Conservation (phyloP, 768 basidiomycete species). For the Suillus ampliporus region DNA sequence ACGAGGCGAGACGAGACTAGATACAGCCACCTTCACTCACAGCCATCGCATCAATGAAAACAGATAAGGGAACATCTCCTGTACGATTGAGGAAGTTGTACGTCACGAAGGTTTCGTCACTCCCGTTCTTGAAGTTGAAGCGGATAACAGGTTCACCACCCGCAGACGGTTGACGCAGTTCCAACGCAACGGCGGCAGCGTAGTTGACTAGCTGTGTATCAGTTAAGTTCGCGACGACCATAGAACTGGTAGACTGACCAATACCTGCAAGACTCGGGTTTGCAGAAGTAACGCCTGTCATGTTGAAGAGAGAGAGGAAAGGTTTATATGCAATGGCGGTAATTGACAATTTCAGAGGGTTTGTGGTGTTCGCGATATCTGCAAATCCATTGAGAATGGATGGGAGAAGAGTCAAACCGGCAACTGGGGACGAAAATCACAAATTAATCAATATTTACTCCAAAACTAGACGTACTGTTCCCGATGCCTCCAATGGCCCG, state of each 20-base stretch:
- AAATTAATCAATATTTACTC: background rate
- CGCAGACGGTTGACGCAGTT: constrained; percentile 56
- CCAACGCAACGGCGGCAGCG: constrained; percentile 60
- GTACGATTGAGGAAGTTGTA: constrained; percentile 52
- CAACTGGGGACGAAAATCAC: constrained; percentile 48
- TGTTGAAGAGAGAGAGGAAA: constrained; percentile 77
- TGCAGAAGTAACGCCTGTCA: constrained; percentile 61
- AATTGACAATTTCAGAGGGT: constrained; percentile 63
- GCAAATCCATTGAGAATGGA: constrained; percentile 59
- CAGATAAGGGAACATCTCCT: constrained; percentile 59
- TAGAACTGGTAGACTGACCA: constrained; percentile 41
- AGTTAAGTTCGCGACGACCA: background rate
- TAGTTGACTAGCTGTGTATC: constrained; percentile 55
- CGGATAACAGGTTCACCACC: constrained; percentile 58
- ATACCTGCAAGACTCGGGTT: constrained; percentile 62
- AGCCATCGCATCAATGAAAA: constrained; percentile 50
- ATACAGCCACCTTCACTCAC: constrained; percentile 30
- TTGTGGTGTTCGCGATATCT: constrained; percentile 52
- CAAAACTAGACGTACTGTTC: constrained; percentile 51
- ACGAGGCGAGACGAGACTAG: background rate
- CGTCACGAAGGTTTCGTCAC: constrained; percentile 50
- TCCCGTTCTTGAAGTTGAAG: constrained; percentile 76
- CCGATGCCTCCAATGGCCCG: constrained; percentile 60
- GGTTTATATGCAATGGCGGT: constrained; percentile 77
- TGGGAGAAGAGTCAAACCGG: constrained; percentile 67